Evolutionary conservation across 352 stramenopile genomes (phyloP).

Genomic region (Globisporangium radiosum): DNA sequence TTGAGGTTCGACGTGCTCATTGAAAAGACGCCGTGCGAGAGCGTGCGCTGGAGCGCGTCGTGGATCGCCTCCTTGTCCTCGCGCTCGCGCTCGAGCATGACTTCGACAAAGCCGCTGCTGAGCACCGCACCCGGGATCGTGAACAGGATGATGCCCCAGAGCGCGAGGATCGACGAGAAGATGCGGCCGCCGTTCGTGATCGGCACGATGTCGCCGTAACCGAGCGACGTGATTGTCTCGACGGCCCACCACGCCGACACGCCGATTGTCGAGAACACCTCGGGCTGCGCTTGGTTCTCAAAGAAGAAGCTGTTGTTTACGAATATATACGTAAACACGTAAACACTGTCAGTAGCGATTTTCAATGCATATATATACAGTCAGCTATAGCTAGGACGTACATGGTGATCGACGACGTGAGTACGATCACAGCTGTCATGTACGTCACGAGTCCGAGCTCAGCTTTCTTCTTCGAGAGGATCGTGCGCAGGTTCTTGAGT

Average conservation of each 20-base stretch:
- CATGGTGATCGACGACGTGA: constrained; percentile 82
- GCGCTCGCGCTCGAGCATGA: constrained; percentile 80
- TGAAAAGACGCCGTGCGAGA: constrained; percentile 39
- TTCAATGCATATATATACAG: not conserved
- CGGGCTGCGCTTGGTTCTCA: constrained; percentile 60
- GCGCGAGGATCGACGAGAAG: constrained; percentile 67
- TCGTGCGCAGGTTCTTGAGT: constrained; percentile 68
- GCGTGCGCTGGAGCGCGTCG: constrained; percentile 41
- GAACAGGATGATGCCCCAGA: constrained; percentile 86
- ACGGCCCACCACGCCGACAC: constrained; percentile 77
- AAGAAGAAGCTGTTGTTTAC: constrained; percentile 56
- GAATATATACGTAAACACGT: not conserved
- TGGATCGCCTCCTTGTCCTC: constrained; percentile 46
- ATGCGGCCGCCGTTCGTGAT: constrained; percentile 54
- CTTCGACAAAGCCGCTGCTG: constrained; percentile 71
- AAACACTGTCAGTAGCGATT: not conserved
- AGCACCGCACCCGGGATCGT: constrained; percentile 80
- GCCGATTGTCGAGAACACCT: constrained; percentile 73
- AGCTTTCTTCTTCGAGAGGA: constrained; percentile 68
- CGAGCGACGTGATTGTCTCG: constrained; percentile 82
- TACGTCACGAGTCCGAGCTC: constrained; percentile 79
- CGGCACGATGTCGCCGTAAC: constrained; percentile 81
- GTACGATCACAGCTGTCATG: constrained; percentile 68
- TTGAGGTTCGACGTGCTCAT: constrained; percentile 30
- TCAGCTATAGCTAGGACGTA: constrained; percentile 14